Conservation (phyloP, 805 yeast species). For the Metschnikowia chrysomelidarum region DNA sequence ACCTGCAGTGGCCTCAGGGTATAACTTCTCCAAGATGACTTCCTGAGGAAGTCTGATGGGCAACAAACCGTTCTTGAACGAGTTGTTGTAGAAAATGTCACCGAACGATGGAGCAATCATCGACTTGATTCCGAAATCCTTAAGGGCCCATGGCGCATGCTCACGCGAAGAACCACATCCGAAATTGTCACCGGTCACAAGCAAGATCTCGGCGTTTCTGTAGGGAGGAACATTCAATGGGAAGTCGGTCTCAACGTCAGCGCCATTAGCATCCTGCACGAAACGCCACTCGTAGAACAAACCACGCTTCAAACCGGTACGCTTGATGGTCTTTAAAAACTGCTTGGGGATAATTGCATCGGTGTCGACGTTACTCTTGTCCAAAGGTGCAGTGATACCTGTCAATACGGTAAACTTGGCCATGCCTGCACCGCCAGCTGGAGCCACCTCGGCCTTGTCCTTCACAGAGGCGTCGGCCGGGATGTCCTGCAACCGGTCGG, state of each 20-base stretch:
- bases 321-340: constrained; percentile 94
- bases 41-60: constrained; percentile 90
- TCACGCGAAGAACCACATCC: constrained; percentile 99
- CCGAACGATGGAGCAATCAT: constrained; percentile 98
- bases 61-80: constrained; percentile 91
- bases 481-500: constrained; percentile 54
- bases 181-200: constrained; percentile 94
- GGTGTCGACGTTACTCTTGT: constrained; percentile 93
- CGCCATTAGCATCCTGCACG: constrained; percentile 57
- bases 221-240: constrained; percentile 84
- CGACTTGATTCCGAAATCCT: constrained; percentile 94
- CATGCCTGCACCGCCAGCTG: constrained; percentile 50
- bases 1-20: constrained; percentile 79
- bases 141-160: constrained; percentile 99
- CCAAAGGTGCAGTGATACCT: constrained; percentile 91
- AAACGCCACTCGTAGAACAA: constrained; percentile 90
- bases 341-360: constrained; percentile 99
- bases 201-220: constrained; percentile 73
- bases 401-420: constrained; percentile 72
- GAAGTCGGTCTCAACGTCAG: constrained; percentile 83
- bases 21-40: constrained; percentile 64
- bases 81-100: constrained; percentile 96
- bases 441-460: constrained; percentile 14
- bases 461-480: constrained; percentile 42
- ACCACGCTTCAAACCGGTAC: constrained; percentile 89